Evolutionary conservation across 495 filamentous ascomycete species (phyloP).

Genomic region (Durotheca rogersii): DNA sequence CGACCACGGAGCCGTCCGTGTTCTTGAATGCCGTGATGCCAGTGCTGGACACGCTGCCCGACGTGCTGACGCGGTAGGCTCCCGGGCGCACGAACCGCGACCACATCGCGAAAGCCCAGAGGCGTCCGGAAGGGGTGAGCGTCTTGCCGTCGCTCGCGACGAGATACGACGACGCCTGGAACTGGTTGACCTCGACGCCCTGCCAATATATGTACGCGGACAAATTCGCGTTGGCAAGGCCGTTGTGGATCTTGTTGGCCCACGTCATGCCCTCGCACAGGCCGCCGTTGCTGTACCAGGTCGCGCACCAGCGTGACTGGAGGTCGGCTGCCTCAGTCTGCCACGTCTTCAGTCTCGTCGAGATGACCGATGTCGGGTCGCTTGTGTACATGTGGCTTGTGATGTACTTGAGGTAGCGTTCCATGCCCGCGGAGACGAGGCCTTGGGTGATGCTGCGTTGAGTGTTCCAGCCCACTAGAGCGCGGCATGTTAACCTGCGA

Average conservation of each 20-base stretch:
- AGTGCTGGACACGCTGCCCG: conserved; percentile 35
- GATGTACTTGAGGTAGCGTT: conserved; percentile 43
- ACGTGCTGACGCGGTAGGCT: conserved; percentile 44
- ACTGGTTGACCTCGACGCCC: conserved; percentile 40
- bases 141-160: conserved; percentile 39
- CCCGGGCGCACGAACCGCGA: conserved; percentile 50
- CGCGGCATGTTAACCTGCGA: neutral
- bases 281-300: conserved; percentile 51
- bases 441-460: conserved; percentile 42
- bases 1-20: conserved; percentile 45
- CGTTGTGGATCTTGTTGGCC: conserved; percentile 54
- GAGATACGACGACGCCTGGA: conserved; percentile 42
- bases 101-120: conserved; percentile 56
- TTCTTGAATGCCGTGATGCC: conserved; percentile 52
- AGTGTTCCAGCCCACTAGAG: conserved; percentile 46
- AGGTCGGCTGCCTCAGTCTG: conserved; percentile 53
- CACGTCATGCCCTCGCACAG: conserved; percentile 56
- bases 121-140: conserved; percentile 39
- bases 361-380: conserved; percentile 39
- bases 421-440: conserved; percentile 44
- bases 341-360: conserved; percentile 48
- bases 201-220: conserved; percentile 57
- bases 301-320: conserved; percentile 34
- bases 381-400: conserved; percentile 53
- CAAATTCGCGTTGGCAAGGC: conserved; percentile 44